Conservation (phyloP, 1,139 yeast genomes). For the Nadsonia starkeyi-henricii region DNA sequence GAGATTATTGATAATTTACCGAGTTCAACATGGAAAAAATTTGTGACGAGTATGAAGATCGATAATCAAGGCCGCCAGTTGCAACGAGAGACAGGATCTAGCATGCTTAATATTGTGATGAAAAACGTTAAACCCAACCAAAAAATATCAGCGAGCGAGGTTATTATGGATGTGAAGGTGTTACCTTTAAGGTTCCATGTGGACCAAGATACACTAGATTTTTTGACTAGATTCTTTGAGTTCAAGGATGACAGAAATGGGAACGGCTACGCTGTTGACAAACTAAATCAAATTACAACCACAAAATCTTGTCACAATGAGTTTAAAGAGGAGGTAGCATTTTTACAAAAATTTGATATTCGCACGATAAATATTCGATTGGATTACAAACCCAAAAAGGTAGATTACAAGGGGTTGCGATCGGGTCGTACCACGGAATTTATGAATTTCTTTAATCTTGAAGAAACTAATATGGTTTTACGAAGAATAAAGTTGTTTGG, state of each 20-base stretch:
- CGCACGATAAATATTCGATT: slow-evolving; percentile 50
- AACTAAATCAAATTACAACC: slow-evolving; percentile 29
- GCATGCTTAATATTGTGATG: slow-evolving; percentile 44
- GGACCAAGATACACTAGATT: slow-evolving; percentile 88
- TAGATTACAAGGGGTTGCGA: slow-evolving; percentile 69
- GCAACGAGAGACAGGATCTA: slow-evolving; percentile 54
- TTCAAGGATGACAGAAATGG: slow-evolving; percentile 63
- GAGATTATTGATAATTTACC: slow-evolving; percentile 67
- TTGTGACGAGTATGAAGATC: slow-evolving; percentile 54
- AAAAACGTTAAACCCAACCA: slow-evolving; percentile 55
- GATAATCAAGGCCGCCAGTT: slow-evolving; percentile 26
- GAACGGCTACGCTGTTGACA: neutral
- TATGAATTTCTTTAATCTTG: slow-evolving; percentile 75
- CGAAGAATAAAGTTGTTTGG: slow-evolving; percentile 59
- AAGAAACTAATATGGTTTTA: slow-evolving; percentile 63
- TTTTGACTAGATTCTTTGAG: slow-evolving; percentile 62
- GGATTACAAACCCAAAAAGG: slow-evolving; percentile 85
- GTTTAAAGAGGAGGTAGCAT: slow-evolving; percentile 41
- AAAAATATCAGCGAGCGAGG: slow-evolving; percentile 54
- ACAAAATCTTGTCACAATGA: slow-evolving; percentile 10
- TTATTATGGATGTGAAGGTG: slow-evolving; percentile 39
- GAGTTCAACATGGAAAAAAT: slow-evolving; percentile 84
- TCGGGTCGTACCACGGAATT: slow-evolving; percentile 81
- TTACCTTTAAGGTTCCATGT: slow-evolving; percentile 72
- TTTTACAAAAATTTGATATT: slow-evolving; percentile 54